Base-by-base conservation (phyloP, 108 stramenopile genomes). In the Aurantiochytrium sp. region DNA sequence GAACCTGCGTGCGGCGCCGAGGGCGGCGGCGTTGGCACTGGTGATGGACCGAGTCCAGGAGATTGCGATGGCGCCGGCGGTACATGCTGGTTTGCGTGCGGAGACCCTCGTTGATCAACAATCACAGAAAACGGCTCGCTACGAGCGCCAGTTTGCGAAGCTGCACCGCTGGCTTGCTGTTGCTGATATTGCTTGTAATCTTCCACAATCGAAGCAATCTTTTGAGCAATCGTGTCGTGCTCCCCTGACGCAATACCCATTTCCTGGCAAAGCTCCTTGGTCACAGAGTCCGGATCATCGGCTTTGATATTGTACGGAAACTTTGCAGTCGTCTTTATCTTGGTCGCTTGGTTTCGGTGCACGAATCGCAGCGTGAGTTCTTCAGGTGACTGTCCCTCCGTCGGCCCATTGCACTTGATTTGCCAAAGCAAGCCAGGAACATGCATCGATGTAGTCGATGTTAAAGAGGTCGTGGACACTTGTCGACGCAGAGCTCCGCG, bases 241-340 rank as follows among this genome's bases (percentile, higher is more conserved):
- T 83, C 76, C 10, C 23, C 16, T 4, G 45, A n/a, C 1, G 12
- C 18, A 42, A 97, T 90, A 47, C 93, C 94, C 57, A 97, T 93
- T 64, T 96, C 97, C 29, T 94, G 92, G 18, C 96, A 95, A 95
- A 97, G 96, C 92, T 97, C 97, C 72, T 94, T 95, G 23, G 95
- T 96, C 69, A 97, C 95, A 89, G 95, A 93, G 58, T 96, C 93
- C 21, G 97, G 95, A 88, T 97, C 96, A 89, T 97, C 97, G 55
- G 96, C 91, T 0, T 96, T 95, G 6, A 97, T 89, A 92, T 97
- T 93, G 90, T 96, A 97, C 10, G 93, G 93, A 88, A 97, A 97
- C 90, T 96, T 95, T 18, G 96, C 96, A 28, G 95, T 96, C 72
- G 94, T 92, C 95, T 90, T 95, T 92, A 55, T 94, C 95, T 89